Percentiles rank a stretch among this genome's conserved stretches.
These are phyloP conservation scores for Cinchona pubescens DNA, from an alignment of 257 asterid species.

Conservation along the genomic window DNA sequence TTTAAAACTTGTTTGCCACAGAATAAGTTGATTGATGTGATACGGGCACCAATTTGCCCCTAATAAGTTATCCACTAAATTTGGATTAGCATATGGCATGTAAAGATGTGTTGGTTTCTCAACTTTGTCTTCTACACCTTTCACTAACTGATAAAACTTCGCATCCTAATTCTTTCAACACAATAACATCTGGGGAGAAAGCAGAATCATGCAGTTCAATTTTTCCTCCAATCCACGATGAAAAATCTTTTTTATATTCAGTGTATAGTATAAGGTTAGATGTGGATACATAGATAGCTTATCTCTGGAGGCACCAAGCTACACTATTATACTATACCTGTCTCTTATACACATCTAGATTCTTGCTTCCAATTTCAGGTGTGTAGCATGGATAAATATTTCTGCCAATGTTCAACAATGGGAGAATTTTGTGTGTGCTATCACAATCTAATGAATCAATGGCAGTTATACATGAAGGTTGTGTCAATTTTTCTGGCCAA, in stretches of 20 bases:
- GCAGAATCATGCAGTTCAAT: constrained; percentile 9
- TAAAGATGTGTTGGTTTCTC: constrained; percentile 12
- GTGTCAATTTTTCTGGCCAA: no score
- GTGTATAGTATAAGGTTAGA: no score
- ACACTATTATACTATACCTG: no score
- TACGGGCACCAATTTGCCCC: constrained; percentile 19
- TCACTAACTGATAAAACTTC: constrained; percentile 9
- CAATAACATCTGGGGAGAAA: constrained; percentile 1
- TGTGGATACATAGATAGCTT: no score
- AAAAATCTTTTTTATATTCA: background rate
- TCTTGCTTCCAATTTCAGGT: no score
- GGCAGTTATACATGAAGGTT: no score
- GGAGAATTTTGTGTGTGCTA: no score
- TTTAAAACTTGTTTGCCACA: background rate
- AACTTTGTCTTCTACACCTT: constrained; percentile 9
- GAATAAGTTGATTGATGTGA: constrained; percentile 7
- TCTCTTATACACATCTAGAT: no score
- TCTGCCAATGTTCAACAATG: no score
- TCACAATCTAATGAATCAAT: no score
- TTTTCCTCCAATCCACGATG: constrained; percentile 5
- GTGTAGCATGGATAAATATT: no score
- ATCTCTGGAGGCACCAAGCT: no score
- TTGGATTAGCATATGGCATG: background rate
- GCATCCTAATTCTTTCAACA: constrained; percentile 12
- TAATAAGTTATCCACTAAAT: constrained; percentile 1